Evolutionary conservation across 768 basidiomycete species (phyloP), one percentile per base, ranked within the genome.

Genomic region (Lactarius akahatsu): DNA sequence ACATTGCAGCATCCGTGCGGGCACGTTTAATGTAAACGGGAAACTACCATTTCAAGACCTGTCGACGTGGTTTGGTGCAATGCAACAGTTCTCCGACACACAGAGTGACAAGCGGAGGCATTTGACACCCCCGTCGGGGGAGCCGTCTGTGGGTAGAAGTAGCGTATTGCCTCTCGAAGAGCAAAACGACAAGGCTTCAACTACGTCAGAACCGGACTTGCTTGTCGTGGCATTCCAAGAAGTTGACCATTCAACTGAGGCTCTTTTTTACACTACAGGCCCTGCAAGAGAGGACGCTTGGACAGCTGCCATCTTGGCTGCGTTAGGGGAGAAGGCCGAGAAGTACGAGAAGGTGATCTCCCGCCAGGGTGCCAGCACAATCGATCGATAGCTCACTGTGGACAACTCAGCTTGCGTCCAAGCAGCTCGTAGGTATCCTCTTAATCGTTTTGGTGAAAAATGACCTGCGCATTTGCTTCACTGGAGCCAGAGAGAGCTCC

Each of bases 11-110:
- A 72, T 93, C 58, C 86, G 90, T 7, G 66, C 89, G 20, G 91
- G 92, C 26, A 91, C 90, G 0, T 94, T 94, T 79, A 94, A 94
- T 70, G 91, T 94, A 56, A 92, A 92, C 70, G 91, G 90, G 1
- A 87, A 86, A 71, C 70, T 83, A 43, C 90, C 92, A 0, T 85
- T 87, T 2, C 87, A 90, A 69, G 89, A 91, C 72, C 76, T 94
- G 10, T 83, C 84, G 5, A 74, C 82, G 3, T 93, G 91, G 90
- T 71, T 91, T 36, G 77, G 83, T 52, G 74, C 78, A 9, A 30
- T 43, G 8, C 56, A 40, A 28, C 23, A 38, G 1, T 34, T 20
- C 26, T 26, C 45, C 20, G 20, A 1, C 9, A 56, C 18, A 30
- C 23, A 60, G 30, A 3, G 45, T 47, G 23, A 56, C 13, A 62